Conservation (phyloP, 2,329 filamentous ascomycete genomes). For the Monilinia aucupariae region DNA sequence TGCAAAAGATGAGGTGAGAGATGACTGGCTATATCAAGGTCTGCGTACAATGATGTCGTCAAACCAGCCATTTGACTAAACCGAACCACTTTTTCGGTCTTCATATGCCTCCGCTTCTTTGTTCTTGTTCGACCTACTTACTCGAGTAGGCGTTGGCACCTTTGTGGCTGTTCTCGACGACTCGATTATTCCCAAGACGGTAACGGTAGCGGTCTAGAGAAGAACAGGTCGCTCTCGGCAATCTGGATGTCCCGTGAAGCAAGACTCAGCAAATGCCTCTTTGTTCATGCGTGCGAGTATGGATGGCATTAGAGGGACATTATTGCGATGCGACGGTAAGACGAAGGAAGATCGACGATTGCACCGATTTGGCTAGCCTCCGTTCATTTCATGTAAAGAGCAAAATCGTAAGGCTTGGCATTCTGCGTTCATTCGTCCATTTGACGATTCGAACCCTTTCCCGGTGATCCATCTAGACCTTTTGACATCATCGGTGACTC, state of each 20-base stretch:
- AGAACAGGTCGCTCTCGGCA: background rate
- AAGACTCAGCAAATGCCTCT: background rate
- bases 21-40: background rate
- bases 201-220: background rate
- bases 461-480: too few species aligned
- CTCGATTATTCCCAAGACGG: background rate
- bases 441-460: too few species aligned
- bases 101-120: background rate
- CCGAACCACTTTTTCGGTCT: background rate
- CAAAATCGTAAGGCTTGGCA: too few species aligned
- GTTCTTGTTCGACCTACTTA: background rate
- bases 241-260: background rate
- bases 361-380: too few species aligned
- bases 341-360: too few species aligned
- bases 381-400: too few species aligned
- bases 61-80: background rate
- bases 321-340: too few species aligned
- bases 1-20: background rate
- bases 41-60: slow-evolving; percentile 2
- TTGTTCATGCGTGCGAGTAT: background rate
- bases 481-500: too few species aligned
- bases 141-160: too few species aligned
- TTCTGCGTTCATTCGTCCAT: too few species aligned
- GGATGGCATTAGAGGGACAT: too few species aligned
- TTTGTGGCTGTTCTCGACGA: slow-evolving; percentile 5